A percentile compares a stretch with the other conserved stretches of the same genome.
phyloP scores from a whole-genome alignment of 345 rosid species.

The Psidium guajava region DNA sequence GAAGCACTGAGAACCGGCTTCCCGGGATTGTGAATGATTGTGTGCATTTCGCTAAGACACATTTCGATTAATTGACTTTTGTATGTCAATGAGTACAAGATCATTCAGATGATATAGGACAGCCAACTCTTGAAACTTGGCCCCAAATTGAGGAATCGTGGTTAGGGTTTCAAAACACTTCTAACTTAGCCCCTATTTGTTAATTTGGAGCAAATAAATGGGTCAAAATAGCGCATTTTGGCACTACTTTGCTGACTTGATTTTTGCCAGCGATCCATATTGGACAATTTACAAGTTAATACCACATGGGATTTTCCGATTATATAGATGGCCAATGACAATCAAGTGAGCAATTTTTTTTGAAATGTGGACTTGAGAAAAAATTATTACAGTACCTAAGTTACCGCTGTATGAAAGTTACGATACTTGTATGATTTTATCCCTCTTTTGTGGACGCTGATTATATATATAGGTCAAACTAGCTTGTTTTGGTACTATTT shows the following conservation, averaged over 20 bases:
- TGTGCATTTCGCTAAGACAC: background rate
- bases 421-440: background rate
- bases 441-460: background rate
- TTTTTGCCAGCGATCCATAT: background rate
- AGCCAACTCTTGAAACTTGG: background rate
- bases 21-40: background rate
- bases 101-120: background rate
- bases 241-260: background rate
- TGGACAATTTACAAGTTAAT: background rate
- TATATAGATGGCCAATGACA: background rate
- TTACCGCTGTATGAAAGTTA: background rate
- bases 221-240: background rate
- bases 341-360: background rate
- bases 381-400: rapidly evolving
- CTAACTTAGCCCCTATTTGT: background rate
- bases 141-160: background rate
- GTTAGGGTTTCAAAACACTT: background rate
- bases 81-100: background rate
- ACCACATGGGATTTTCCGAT: rapidly evolving
- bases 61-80: background rate
- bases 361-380: background rate
- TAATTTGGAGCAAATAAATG: background rate
- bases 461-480: no score
- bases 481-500: no score
- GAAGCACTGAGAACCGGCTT: background rate